Evolutionary conservation across 2,329 filamentous ascomycete species (phyloP).

Genomic region (Phyllosticta capitalensis): DNA sequence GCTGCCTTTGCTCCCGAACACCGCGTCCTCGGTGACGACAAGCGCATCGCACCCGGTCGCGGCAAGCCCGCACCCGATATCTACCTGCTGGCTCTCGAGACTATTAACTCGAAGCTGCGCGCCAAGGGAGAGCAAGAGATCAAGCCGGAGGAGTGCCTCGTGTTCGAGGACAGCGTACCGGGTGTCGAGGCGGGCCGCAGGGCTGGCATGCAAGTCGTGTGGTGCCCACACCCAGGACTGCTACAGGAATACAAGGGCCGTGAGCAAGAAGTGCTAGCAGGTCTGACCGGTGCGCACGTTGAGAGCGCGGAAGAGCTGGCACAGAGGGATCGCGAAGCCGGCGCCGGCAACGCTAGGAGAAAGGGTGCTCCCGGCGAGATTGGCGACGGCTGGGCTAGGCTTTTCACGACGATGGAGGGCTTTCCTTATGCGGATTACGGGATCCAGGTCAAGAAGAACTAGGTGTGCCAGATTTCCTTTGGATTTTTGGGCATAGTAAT

Average conservation of each 20-base stretch:
- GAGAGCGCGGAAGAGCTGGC: slow-evolving; percentile 35
- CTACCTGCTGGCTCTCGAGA: slow-evolving; percentile 75
- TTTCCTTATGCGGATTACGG: slow-evolving; percentile 54
- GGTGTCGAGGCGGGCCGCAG: slow-evolving; percentile 84
- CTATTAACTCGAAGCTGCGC: slow-evolving; percentile 66
- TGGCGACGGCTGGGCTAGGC: slow-evolving; percentile 51
- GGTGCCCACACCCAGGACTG: slow-evolving; percentile 78
- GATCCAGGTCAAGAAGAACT: slow-evolving; percentile 28
- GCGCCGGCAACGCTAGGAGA: slow-evolving; percentile 28
- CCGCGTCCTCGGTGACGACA: slow-evolving; percentile 77
- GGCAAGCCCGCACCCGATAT: slow-evolving; percentile 95
- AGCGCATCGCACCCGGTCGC: slow-evolving; percentile 63
- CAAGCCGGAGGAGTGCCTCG: slow-evolving; percentile 76
- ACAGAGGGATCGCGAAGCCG: slow-evolving; percentile 27
- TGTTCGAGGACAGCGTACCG: slow-evolving; percentile 92
- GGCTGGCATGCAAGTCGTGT: slow-evolving; percentile 90
- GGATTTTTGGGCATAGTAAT: background rate
- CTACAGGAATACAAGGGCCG: slow-evolving; percentile 65
- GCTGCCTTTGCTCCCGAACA: slow-evolving; percentile 55
- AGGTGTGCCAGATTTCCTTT: background rate
- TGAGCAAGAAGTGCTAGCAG: slow-evolving; percentile 76
- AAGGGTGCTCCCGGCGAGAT: slow-evolving; percentile 43
- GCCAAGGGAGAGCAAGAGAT: slow-evolving; percentile 51
- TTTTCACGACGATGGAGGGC: slow-evolving; percentile 44
- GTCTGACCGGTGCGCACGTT: slow-evolving; percentile 62